Conservation (phyloP, 202 grass and related monocot genomes). For the Saccharum hybrid region DNA sequence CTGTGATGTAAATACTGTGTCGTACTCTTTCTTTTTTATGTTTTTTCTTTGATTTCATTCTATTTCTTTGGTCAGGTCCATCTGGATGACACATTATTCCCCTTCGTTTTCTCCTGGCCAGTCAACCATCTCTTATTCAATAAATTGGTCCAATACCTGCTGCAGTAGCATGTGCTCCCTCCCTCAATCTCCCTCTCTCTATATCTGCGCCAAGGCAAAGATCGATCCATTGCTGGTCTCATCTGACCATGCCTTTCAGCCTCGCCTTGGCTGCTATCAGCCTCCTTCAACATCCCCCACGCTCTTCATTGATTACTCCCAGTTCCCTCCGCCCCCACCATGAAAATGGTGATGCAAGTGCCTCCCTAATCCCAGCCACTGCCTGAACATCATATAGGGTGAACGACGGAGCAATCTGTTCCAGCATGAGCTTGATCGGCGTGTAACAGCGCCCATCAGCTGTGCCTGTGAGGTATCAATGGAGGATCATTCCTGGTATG, state of each 20-base stretch:
- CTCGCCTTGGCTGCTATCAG: background rate
- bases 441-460: background rate
- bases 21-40: too few relatives aligned
- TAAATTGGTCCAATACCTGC: background rate
- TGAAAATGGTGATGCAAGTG: background rate
- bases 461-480: background rate
- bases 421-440: background rate
- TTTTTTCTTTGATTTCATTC: background rate
- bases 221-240: background rate
- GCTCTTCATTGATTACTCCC: background rate
- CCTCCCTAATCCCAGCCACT: background rate
- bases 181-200: too few relatives aligned
- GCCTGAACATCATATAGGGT: background rate
- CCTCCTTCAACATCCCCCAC: background rate
- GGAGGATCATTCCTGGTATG: background rate
- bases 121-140: too few relatives aligned
- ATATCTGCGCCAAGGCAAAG: background rate
- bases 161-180: background rate
- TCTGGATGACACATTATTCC: background rate
- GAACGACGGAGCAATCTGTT: background rate
- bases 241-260: background rate
- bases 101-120: background rate
- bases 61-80: too few relatives aligned
- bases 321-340: background rate
- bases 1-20: too few relatives aligned